A percentile compares a stretch with the other conserved stretches of the same genome.
These are phyloP conservation scores for Rosa lucieae DNA, from an alignment of 306 rosid genomes.

Conservation along the genomic window DNA sequence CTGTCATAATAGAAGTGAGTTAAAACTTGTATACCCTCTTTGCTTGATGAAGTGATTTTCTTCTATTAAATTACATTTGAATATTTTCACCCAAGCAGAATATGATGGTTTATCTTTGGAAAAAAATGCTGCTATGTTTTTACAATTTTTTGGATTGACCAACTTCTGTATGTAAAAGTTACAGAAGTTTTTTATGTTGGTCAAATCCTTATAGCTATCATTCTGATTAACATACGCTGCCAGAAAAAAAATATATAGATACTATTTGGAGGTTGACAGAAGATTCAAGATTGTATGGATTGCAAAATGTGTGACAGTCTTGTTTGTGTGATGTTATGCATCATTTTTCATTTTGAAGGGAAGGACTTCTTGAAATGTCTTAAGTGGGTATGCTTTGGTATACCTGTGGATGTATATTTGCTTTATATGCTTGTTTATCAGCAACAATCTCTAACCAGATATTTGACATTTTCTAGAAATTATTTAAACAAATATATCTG, in stretches of 20 bases:
- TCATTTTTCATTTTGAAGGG: neutral
- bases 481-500: neutral
- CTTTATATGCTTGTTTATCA: neutral
- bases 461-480: neutral
- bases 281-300: neutral
- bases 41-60: neutral
- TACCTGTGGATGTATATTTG: neutral
- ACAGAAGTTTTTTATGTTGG: neutral
- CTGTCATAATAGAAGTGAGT: constrained; percentile 93
- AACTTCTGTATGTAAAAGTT: neutral
- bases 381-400: neutral
- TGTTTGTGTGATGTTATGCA: neutral
- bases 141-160: neutral
- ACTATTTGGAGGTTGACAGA: neutral
- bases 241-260: too few relatives aligned
- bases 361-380: neutral
- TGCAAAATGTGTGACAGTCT: neutral
- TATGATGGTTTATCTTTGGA: neutral
- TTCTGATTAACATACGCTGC: too few relatives aligned
- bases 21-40: neutral
- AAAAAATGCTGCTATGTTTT: neutral
- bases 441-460: neutral
- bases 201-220: neutral
- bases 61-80: neutral
- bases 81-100: neutral